Base-by-base conservation (phyloP, 352 stramenopile genomes). In the Pythium aquatile region DNA sequence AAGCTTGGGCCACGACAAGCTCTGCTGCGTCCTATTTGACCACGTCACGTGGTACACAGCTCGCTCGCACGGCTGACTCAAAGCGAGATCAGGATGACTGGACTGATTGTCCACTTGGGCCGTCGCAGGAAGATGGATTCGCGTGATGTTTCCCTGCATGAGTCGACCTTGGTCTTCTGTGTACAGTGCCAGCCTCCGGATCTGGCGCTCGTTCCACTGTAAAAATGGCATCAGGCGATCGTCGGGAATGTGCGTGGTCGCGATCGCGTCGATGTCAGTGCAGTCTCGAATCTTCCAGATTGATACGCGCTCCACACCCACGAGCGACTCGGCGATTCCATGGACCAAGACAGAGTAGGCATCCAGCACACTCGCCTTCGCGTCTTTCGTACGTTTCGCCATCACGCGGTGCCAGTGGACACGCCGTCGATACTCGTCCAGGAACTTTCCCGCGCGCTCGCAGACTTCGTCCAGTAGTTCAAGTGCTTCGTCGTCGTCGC, bases 151-250 rank as follows among this genome's bases (percentile, higher is more conserved):
- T 20, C 77, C 79, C 53, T 82, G 66, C 26, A 83, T 40, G 9
- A 88, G 56, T 5, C 51, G n/a, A 1, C 61, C 53, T 1, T 69
- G 40, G 14, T 63, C 65, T 60, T 89, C 82, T 32, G 77, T 85
- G 57, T 83, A 88, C 2, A 94, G 54, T 10, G 68, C 52, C 5
- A 93, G 58, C n/a, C 82, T 79, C 44, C 81, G 89, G 20, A 92
- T 84, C 30, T 83, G 76, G 7, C 70, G 61, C 32, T 91, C 81
- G 9, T 77, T 71, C 68, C 75, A 85, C 17, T 83, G 61, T 2
- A 84, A 17, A 55, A 94, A 94, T 5, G 85, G 77, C 30, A 71
- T 29, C 1, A 91, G 29, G 10, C 85, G 73, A 60, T 94, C 83
- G 0, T 81, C 78, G 0, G 80, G 81, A 8, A 91, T 58, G 7